Percentiles rank a stretch among this genome's conserved stretches.
Evolutionary conservation across 2,329 filamentous ascomycete species (phyloP).

Genomic region (Aspergillus ochraceus): DNA sequence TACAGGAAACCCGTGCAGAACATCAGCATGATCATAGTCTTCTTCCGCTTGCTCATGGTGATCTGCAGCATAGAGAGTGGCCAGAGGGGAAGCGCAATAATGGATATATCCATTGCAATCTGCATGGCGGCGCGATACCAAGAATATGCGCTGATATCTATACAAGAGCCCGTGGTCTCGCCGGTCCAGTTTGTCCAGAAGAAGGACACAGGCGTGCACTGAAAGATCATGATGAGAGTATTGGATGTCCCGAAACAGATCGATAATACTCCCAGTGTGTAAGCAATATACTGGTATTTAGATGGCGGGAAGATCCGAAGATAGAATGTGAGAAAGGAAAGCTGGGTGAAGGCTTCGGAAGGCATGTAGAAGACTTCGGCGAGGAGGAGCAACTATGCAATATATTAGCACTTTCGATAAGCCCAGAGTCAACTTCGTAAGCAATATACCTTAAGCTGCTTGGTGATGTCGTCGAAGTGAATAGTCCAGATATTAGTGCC

Average conservation of each 20-base stretch:
- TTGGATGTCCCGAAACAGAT: slow-evolving; percentile 50
- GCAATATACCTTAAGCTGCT: slow-evolving; percentile 9
- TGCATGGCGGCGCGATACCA: slow-evolving; percentile 56
- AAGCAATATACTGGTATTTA: slow-evolving; percentile 35
- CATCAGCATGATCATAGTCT: slow-evolving; percentile 52
- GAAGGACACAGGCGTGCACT: slow-evolving; percentile 39
- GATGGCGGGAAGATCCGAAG: slow-evolving; percentile 54
- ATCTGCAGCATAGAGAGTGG: slow-evolving; percentile 42
- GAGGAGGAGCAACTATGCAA: slow-evolving; percentile 10
- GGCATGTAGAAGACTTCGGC: slow-evolving; percentile 49
- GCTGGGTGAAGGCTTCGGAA: slow-evolving; percentile 49
- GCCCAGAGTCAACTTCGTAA: not conserved
- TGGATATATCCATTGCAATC: slow-evolving; percentile 54
- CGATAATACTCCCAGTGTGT: slow-evolving; percentile 48
- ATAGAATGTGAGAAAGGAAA: slow-evolving; percentile 57
- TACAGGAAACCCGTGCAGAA: slow-evolving; percentile 51
- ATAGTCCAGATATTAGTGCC: slow-evolving; percentile 17
- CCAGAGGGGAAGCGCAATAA: slow-evolving; percentile 53
- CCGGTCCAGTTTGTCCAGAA: slow-evolving; percentile 58
- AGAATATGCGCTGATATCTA: slow-evolving; percentile 50
- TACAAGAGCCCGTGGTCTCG: slow-evolving; percentile 49
- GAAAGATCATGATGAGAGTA: slow-evolving; percentile 25
- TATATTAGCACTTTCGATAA: not conserved
- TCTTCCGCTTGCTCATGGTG: slow-evolving; percentile 50
- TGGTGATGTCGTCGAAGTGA: slow-evolving; percentile 10